A percentile compares a stretch with the other conserved stretches of the same genome.
These are phyloP conservation scores for Viola pubescens DNA, from an alignment of 441 rosid genomes.

Conservation along the genomic window DNA sequence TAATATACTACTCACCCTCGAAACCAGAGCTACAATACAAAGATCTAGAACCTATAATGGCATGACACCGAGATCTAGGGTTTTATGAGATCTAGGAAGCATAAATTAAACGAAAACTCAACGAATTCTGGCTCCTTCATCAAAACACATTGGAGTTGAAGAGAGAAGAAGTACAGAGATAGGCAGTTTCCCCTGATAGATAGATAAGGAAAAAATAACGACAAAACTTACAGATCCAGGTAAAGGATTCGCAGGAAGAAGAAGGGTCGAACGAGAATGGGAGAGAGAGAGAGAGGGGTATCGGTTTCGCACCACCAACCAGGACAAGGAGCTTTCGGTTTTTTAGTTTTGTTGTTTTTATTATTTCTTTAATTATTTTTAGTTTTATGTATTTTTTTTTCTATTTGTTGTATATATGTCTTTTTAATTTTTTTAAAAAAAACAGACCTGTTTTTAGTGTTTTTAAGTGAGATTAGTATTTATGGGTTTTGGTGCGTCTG, in stretches of 20 bases:
- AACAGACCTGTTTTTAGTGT: no score
- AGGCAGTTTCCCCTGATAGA: not conserved
- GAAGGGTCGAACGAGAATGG: slow-evolving; percentile 10
- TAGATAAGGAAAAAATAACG: not conserved
- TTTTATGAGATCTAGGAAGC: slow-evolving; percentile 20
- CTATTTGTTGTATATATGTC: no score
- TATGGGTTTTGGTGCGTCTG: not conserved
- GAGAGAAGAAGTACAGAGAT: not conserved
- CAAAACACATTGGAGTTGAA: not conserved
- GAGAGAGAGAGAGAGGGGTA: slow-evolving; percentile 13
- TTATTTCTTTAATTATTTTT: not conserved
- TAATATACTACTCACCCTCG: slow-evolving; percentile 7
- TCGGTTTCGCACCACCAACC: slow-evolving; percentile 35
- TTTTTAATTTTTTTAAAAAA: no score
- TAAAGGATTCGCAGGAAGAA: slow-evolving; percentile 7
- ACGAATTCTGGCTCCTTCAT: not conserved
- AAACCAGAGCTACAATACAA: slow-evolving; percentile 26
- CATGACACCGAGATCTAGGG: slow-evolving; percentile 37
- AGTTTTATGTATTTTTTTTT: not conserved
- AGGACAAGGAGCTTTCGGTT: slow-evolving; percentile 10
- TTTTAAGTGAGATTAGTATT: not conserved
- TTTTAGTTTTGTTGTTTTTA: not conserved
- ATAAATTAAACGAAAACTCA: not conserved
- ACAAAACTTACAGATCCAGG: slow-evolving; percentile 30
- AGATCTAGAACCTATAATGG: slow-evolving; percentile 39